These are phyloP conservation scores for Discostella stelligeroides DNA, from an alignment of 108 stramenopile genomes.

Conservation along the genomic window DNA sequence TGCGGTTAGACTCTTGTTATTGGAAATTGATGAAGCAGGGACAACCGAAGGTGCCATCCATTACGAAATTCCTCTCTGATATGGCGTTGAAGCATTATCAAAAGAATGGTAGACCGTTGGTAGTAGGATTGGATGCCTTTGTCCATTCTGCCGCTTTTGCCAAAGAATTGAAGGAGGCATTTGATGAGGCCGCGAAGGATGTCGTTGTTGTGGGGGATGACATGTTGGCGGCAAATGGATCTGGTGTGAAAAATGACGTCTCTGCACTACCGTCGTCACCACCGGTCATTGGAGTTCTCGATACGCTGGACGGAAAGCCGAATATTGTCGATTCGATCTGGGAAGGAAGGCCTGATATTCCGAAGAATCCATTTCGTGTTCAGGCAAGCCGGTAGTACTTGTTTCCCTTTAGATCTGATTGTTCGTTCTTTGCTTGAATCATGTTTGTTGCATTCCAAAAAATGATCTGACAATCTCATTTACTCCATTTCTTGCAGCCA, in stretches of 20 bases:
- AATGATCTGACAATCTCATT: neutral
- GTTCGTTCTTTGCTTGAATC: neutral
- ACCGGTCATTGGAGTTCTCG: conserved; percentile 59
- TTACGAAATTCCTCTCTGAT: conserved; percentile 66
- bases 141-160: conserved; percentile 82
- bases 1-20: conserved; percentile 65
- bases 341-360: conserved; percentile 80
- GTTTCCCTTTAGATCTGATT: conserved; percentile 1
- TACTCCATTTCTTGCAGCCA: conserved; percentile 30
- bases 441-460: neutral
- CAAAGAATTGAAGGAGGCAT: conserved; percentile 68
- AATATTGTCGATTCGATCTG: conserved; percentile 94
- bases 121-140: conserved; percentile 82
- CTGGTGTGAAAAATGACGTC: neutral
- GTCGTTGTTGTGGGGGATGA: conserved; percentile 28
- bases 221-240: too few relatives aligned
- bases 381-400: conserved; percentile 50
- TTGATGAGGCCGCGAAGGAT: conserved; percentile 57
- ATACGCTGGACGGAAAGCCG: conserved; percentile 52
- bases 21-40: conserved; percentile 90
- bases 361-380: conserved; percentile 81
- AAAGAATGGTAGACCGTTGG: conserved; percentile 27
- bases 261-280: neutral
- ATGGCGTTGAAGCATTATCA: conserved; percentile 49
- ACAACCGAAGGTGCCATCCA: conserved; percentile 65